Percentiles rank a stretch among this genome's conserved stretches.
Conservation (phyloP, 108 stramenopile genomes). For the Fragilaria crotonensis region DNA sequence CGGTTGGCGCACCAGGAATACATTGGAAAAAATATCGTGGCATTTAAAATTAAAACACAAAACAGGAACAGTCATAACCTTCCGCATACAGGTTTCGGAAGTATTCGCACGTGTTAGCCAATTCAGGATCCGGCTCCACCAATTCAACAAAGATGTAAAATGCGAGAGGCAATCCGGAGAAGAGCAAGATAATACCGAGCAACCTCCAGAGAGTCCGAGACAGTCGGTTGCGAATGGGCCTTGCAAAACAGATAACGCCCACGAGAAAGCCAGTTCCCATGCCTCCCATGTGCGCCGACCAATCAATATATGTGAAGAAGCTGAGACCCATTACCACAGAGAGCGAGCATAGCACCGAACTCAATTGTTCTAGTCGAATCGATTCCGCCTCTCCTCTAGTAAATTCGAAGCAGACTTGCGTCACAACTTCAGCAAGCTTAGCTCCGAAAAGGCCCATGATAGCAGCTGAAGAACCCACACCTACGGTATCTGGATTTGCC, state of each 20-base stretch:
- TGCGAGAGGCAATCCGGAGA: constrained; percentile 27
- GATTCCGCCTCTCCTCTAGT: constrained; percentile 4
- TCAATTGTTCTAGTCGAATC: constrained; percentile 28
- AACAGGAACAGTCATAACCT: constrained; percentile 66
- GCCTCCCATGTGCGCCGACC: constrained; percentile 50
- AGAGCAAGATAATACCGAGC: constrained; percentile 23
- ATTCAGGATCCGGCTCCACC: constrained; percentile 50
- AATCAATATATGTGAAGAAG: constrained; percentile 40
- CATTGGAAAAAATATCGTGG: no score
- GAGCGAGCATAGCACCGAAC: constrained; percentile 25
- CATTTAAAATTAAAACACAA: neutral
- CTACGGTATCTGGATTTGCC: constrained; percentile 29
- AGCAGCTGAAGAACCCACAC: constrained; percentile 45
- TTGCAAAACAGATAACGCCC: constrained; percentile 31
- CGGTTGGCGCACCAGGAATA: no score
- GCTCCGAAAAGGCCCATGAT: constrained; percentile 57
- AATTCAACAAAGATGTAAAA: constrained; percentile 26
- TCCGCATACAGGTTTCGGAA: constrained; percentile 63
- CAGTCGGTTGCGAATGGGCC: constrained; percentile 19
- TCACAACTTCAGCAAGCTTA: constrained; percentile 41
- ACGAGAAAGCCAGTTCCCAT: constrained; percentile 32
- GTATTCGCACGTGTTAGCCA: constrained; percentile 74
- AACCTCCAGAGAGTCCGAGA: constrained; percentile 33
- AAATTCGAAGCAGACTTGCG: constrained; percentile 16
- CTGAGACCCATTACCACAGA: constrained; percentile 21